A percentile compares a stretch with the other conserved stretches of the same genome.
Evolutionary conservation across 1,284 basidiomycete species (phyloP).

Genomic region (Hemileia vastatrix): DNA sequence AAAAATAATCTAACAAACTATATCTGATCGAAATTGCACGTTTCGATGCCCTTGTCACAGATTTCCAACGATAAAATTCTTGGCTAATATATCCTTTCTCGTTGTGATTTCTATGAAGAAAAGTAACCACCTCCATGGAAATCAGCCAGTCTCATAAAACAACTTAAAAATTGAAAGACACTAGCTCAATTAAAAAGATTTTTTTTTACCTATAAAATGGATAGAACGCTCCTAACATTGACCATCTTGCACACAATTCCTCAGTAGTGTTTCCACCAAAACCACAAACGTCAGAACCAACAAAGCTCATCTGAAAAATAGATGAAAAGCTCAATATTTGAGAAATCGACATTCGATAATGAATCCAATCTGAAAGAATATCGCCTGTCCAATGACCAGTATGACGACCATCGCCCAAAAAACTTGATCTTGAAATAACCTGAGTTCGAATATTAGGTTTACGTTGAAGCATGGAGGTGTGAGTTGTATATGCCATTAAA

Average conservation of each 20-base stretch:
- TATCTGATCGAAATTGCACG: constrained; percentile 58
- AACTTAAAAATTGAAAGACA: too few species aligned
- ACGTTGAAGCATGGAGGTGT: constrained; percentile 53
- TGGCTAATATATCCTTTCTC: constrained; percentile 49
- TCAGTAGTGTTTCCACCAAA: constrained; percentile 56
- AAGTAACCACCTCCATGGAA: too few species aligned
- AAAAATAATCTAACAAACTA: constrained; percentile 61
- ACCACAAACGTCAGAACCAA: constrained; percentile 56
- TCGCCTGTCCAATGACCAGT: constrained; percentile 12
- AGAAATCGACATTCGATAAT: constrained; percentile 50
- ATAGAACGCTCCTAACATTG: constrained; percentile 60
- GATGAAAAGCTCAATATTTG: constrained; percentile 57
- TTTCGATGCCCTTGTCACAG: constrained; percentile 54
- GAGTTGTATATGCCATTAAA: constrained; percentile 60
- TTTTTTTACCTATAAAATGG: constrained; percentile 54
- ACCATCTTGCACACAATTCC: constrained; percentile 61
- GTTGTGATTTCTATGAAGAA: constrained; percentile 52
- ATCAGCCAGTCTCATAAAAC: too few species aligned
- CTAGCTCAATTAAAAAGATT: neutral
- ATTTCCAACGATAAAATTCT: constrained; percentile 60
- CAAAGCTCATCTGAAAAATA: constrained; percentile 59
- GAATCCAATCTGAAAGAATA: constrained; percentile 23
- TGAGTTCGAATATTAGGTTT: constrained; percentile 48
- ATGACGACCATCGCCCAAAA: constrained; percentile 56
- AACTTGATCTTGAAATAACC: constrained; percentile 63